Base-by-base conservation (phyloP, 2,329 filamentous ascomycete species). In the Ambrosiella cleistominuta region DNA sequence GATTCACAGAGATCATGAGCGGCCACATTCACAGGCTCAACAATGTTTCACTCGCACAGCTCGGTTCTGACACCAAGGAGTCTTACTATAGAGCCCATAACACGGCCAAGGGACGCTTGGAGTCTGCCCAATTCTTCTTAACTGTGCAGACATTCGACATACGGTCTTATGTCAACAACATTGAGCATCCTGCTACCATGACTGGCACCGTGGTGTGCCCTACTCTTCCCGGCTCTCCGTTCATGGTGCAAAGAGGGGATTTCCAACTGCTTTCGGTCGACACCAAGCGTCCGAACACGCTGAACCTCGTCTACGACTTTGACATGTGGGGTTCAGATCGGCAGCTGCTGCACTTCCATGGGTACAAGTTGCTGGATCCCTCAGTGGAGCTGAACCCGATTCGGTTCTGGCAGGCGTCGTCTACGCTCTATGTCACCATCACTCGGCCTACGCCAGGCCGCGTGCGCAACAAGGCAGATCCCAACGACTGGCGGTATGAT, bases 1-100 rank as follows among this genome's bases (percentile, higher is more conserved):
- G 75, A 27, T 85, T 85, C 64, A 78, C 77, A 0, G 81, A 85
- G 65, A 75, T 82, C 59, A 82, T 85, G 79, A 74, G 75, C 7
- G 81, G 81, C 8, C 78, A 77, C 62, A 72, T 85, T 35, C 77
- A 81, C 62, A 65, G 68, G 52, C 75, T 75, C 63, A 65, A 70
- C 57, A 71, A 72, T 44, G 35, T n/a, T 53, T 36, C 51, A 9
- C 65, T 67, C 8, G 40, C 55, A 9, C 68, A 67, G 36, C 65
- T 75, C 45, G 64, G 65, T 5, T 70, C 71, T 8, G 73, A 78
- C 63, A 70, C 73, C 50, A 70, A 69, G 13, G 71, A 74, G n/a
- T 74, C 76, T 1, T 82, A 78, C 64, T 69, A 76, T 60, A 69
- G 75, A 17, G 77, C 77, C 1, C 73, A 73, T 47, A 74, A 75